Conservation (phyloP, 257 asterid genomes). For the Anisodus tanguticus region DNA sequence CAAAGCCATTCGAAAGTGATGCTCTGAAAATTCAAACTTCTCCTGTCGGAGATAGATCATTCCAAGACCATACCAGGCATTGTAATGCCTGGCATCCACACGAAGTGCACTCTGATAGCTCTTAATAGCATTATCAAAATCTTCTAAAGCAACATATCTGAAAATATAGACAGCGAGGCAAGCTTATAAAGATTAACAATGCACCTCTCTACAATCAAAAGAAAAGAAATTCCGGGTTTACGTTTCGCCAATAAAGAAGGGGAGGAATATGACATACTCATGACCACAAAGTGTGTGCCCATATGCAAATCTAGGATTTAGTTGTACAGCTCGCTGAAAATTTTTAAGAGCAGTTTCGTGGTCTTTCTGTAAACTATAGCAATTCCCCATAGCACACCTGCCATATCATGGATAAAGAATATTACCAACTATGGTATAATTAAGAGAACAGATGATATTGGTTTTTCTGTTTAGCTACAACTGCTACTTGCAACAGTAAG, state of each 20-base stretch:
- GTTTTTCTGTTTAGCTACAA: constrained; percentile 5
- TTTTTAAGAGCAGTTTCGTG: constrained; percentile 91
- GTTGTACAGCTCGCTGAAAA: constrained; percentile 58
- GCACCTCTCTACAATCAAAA: background rate
- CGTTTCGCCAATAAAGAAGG: constrained; percentile 16
- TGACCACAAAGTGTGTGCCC: constrained; percentile 95
- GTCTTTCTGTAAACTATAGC: constrained; percentile 94
- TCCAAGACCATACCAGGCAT: constrained; percentile 99
- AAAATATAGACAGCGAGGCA: constrained; percentile 32
- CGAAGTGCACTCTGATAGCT: constrained; percentile 46
- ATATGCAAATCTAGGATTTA: constrained; percentile 71
- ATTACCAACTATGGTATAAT: background rate
- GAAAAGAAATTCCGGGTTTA: background rate
- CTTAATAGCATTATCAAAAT: constrained; percentile 16
- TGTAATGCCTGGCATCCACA: constrained; percentile 87
- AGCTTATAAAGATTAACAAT: constrained; percentile 30
- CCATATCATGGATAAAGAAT: constrained; percentile 23
- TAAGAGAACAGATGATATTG: constrained; percentile 14
- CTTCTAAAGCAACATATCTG: constrained; percentile 91
- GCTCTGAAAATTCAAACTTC: constrained; percentile 63
- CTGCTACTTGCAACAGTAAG: constrained; percentile 14
- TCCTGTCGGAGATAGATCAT: constrained; percentile 94
- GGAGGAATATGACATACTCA: constrained; percentile 61
- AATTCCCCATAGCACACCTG: constrained; percentile 97
- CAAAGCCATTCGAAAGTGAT: constrained; percentile 58